A percentile compares a stretch with the other conserved stretches of the same genome.
phyloP scores from a whole-genome alignment of 1,284 basidiomycete genomes.

The Ceratobasidium sp. region DNA sequence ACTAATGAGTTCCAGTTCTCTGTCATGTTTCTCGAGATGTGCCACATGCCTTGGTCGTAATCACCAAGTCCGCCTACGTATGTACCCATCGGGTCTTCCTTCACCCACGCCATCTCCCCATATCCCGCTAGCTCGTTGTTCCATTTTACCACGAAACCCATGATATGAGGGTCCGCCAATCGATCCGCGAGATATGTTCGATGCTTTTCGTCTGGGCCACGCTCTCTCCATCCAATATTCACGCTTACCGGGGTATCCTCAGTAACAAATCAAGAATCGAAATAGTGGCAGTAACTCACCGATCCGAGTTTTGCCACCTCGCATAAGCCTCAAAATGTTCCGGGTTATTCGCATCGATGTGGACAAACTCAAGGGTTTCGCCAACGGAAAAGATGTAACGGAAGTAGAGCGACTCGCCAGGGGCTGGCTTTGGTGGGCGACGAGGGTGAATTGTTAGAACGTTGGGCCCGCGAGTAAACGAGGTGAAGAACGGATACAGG shows the following conservation, averaged over 20 bases:
- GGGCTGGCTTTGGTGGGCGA: slow-evolving; percentile 60
- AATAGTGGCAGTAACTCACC: slow-evolving; percentile 44
- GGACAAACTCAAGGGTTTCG: slow-evolving; percentile 57
- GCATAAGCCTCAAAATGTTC: slow-evolving; percentile 60
- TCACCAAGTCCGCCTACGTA: slow-evolving; percentile 53
- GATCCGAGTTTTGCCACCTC: slow-evolving; percentile 61
- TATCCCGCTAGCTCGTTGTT: slow-evolving; percentile 64
- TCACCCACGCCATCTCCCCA: slow-evolving; percentile 60
- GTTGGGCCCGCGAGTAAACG: slow-evolving; percentile 59
- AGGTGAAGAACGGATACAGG: slow-evolving; percentile 55
- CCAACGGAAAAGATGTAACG: slow-evolving; percentile 58
- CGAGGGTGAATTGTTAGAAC: no score
- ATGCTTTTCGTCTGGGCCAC: slow-evolving; percentile 60
- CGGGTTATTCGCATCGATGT: slow-evolving; percentile 56
- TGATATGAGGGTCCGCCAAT: slow-evolving; percentile 56
- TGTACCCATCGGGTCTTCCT: slow-evolving; percentile 53
- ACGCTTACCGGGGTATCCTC: slow-evolving; percentile 48
- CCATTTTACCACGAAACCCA: slow-evolving; percentile 61
- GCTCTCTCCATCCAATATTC: slow-evolving; percentile 60
- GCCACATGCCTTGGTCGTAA: slow-evolving; percentile 58
- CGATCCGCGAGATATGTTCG: no score
- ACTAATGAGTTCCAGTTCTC: no score
- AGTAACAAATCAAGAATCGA: background rate
- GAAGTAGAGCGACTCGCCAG: slow-evolving; percentile 58
- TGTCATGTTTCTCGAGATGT: background rate